These are phyloP conservation scores for Zygotorulaspora mrakii DNA, from an alignment of 1,139 yeast genomes.

Conservation along the genomic window DNA sequence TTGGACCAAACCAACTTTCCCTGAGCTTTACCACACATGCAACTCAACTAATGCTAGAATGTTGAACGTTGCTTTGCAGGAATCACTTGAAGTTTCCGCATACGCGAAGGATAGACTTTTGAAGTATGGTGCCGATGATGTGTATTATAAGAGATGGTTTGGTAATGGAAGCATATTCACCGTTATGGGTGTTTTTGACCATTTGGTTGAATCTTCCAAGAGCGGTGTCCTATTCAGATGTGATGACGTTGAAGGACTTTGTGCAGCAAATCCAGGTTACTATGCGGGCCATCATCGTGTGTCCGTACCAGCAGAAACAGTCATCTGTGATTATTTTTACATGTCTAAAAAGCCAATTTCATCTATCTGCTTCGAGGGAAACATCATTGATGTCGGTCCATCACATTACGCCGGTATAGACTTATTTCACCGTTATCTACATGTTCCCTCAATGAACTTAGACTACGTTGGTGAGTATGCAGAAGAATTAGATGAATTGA, in stretches of 20 bases:
- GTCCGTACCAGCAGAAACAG: slow-evolving; percentile 39
- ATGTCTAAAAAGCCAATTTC: slow-evolving; percentile 28
- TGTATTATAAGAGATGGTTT: slow-evolving; percentile 34
- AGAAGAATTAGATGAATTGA: slow-evolving; percentile 29
- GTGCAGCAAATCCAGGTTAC: slow-evolving; percentile 32
- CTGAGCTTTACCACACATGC: slow-evolving; percentile 15
- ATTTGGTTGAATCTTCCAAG: slow-evolving; percentile 36
- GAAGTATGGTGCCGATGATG: slow-evolving; percentile 30
- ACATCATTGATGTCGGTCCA: slow-evolving; percentile 22
- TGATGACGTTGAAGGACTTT: slow-evolving; percentile 40
- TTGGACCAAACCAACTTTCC: slow-evolving; percentile 15
- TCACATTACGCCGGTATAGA: slow-evolving; percentile 33
- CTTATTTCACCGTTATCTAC: slow-evolving; percentile 34
- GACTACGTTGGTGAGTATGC: slow-evolving; percentile 32
- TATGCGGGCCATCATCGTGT: slow-evolving; percentile 43
- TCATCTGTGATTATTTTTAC: slow-evolving; percentile 36
- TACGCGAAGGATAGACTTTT: slow-evolving; percentile 33
- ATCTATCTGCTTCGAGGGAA: slow-evolving; percentile 33
- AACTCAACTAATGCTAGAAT: slow-evolving; percentile 16
- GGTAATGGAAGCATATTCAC: slow-evolving; percentile 38
- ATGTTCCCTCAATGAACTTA: slow-evolving; percentile 25
- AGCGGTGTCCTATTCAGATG: slow-evolving; percentile 37
- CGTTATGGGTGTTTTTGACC: slow-evolving; percentile 39
- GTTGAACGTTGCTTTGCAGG: slow-evolving; percentile 20
- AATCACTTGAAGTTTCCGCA: slow-evolving; percentile 28